A percentile compares a stretch with the other conserved stretches of the same genome.
phyloP scores from a whole-genome alignment of 78 protist species.

The Dictyostelium brefeldianum region DNA sequence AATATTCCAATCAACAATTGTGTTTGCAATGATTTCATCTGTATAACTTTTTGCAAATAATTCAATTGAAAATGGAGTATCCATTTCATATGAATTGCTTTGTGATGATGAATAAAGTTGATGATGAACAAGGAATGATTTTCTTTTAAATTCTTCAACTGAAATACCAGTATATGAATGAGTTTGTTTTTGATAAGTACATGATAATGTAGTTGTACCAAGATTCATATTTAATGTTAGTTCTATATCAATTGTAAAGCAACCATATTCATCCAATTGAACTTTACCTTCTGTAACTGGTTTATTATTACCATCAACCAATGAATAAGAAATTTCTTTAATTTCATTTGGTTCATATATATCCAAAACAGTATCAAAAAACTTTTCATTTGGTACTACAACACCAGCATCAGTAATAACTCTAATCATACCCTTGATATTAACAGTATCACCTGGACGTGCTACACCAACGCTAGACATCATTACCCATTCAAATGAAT shows the following conservation, averaged over 20 bases:
- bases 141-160: constrained; percentile 47
- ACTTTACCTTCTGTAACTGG: not conserved
- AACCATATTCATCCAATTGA: not conserved
- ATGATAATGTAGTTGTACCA: not conserved
- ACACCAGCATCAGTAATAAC: constrained; percentile 22
- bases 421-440: constrained; percentile 13
- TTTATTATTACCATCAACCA: constrained; percentile 13
- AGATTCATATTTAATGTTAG: constrained; percentile 26
- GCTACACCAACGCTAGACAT: not conserved
- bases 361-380: not conserved
- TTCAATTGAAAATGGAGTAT: constrained; percentile 9
- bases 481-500: not conserved
- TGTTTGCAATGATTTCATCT: constrained; percentile 35
- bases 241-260: not conserved
- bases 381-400: not conserved
- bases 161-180: not conserved
- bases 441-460: constrained; percentile 48
- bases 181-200: not conserved
- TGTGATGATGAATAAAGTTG: not conserved
- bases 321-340: not conserved
- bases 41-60: constrained; percentile 20
- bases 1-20: constrained; percentile 43
- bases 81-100: not conserved
- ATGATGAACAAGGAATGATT: constrained; percentile 11
- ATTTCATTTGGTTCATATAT: not conserved